A percentile compares a stretch with the other conserved stretches of the same genome.
Evolutionary conservation across 2,329 filamentous ascomycete species (phyloP).

Genomic region (Hirsutella thompsonii): DNA sequence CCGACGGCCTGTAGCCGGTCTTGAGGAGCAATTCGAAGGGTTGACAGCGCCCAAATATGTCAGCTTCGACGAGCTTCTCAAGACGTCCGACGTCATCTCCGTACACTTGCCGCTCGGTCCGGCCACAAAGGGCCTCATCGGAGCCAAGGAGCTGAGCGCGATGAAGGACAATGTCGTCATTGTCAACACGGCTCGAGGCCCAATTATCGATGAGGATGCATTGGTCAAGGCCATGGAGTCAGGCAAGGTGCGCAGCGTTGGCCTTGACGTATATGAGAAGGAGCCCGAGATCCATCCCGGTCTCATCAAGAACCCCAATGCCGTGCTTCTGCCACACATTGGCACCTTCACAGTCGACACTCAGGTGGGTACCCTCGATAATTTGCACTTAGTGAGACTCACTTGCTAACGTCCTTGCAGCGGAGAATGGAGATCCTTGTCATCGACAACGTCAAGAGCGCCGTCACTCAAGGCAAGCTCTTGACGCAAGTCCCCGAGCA

Average conservation of each 20-base stretch:
- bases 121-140: conserved; percentile 39
- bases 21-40: conserved; percentile 25
- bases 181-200: conserved; percentile 44
- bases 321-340: conserved; percentile 53
- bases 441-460: conserved; percentile 21
- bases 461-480: conserved; percentile 5
- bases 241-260: conserved; percentile 39
- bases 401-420: conserved; percentile 1
- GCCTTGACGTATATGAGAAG: conserved; percentile 43
- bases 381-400: background rate
- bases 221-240: conserved; percentile 38
- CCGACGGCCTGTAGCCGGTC: conserved; percentile 21
- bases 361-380: conserved; percentile 2
- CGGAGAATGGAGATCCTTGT: conserved; percentile 15
- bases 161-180: conserved; percentile 45
- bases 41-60: conserved; percentile 22
- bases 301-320: conserved; percentile 43
- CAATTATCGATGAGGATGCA: conserved; percentile 42
- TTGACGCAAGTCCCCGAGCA: conserved; percentile 8
- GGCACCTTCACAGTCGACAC: conserved; percentile 50
- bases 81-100: conserved; percentile 39
- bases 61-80: conserved; percentile 39
- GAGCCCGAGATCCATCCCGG: conserved; percentile 50
- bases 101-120: conserved; percentile 38
- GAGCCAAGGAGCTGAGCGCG: conserved; percentile 31